phyloP scores from a whole-genome alignment of 2,329 filamentous ascomycete species.

The Fusarium solani-melongenae region DNA sequence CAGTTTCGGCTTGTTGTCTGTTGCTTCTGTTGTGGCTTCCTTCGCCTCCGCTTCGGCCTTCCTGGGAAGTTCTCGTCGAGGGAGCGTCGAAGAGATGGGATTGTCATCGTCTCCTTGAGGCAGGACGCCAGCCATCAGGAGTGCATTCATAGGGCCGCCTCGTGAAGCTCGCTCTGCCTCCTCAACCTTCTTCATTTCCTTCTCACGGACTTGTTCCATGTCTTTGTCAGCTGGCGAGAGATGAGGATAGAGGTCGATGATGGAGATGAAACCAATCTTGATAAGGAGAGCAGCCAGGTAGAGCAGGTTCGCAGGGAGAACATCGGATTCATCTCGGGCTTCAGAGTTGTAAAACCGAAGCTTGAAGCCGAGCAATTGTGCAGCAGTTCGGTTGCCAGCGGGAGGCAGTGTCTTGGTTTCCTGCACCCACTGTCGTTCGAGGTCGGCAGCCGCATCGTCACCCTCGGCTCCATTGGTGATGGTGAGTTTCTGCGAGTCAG shows the following conservation, averaged over 20 bases:
- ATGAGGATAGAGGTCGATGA: conserved; percentile 91
- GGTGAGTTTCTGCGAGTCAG: conserved; percentile 60
- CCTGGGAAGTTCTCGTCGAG: conserved; percentile 62
- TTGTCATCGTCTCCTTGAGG: conserved; percentile 77
- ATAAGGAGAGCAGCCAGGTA: conserved; percentile 92
- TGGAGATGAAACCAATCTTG: conserved; percentile 96
- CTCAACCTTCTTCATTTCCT: conserved; percentile 79
- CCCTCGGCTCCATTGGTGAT: conserved; percentile 52
- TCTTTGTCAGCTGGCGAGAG: conserved; percentile 85
- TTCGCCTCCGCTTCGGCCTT: conserved; percentile 67
- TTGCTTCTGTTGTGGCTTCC: conserved; percentile 51
- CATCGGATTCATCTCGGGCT: conserved; percentile 78
- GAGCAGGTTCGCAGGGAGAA: conserved; percentile 90
- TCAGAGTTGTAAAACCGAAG: conserved; percentile 92
- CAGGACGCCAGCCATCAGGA: conserved; percentile 87
- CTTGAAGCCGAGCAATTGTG: conserved; percentile 96
- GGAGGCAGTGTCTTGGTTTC: conserved; percentile 85
- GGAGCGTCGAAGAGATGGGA: conserved; percentile 52
- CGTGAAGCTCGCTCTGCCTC: conserved; percentile 79
- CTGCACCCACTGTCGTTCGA: conserved; percentile 79
- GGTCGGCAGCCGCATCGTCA: conserved; percentile 62
- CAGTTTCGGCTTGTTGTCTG: conserved; percentile 62
- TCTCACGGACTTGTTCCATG: conserved; percentile 80
- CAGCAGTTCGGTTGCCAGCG: conserved; percentile 88
- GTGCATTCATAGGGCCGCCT: conserved; percentile 81